phyloP scores from a whole-genome alignment of 331 rosid genomes.

The Malus hybrid region DNA sequence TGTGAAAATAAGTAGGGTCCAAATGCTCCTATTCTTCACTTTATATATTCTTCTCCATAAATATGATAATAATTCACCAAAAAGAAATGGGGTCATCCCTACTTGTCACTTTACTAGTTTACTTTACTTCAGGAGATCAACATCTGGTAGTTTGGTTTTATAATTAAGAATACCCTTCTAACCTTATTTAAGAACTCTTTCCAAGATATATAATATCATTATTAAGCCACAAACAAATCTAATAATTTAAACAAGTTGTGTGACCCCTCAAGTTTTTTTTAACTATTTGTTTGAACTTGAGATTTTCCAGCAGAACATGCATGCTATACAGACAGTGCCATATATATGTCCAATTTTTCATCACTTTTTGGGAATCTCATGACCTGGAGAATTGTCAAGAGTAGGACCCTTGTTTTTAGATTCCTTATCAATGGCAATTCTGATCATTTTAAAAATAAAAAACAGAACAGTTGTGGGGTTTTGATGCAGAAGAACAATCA shows the following conservation, averaged over 20 bases:
- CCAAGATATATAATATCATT: too few relatives aligned
- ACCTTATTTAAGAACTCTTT: not conserved
- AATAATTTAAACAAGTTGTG: too few relatives aligned
- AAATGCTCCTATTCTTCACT: too few relatives aligned
- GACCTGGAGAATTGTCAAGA: not conserved
- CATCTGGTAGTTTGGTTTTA: not conserved
- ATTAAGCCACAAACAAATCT: not conserved
- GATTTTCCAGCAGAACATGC: too few relatives aligned
- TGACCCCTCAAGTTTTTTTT: not conserved
- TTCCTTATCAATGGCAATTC: not conserved
- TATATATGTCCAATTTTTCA: not conserved
- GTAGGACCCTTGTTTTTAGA: not conserved
- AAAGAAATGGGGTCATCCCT: not conserved
- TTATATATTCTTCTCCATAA: too few relatives aligned
- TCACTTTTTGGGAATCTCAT: not conserved
- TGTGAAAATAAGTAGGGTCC: too few relatives aligned
- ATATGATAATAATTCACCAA: too few relatives aligned
- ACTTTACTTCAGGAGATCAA: not conserved
- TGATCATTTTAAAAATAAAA: not conserved
- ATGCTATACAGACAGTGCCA: too few relatives aligned
- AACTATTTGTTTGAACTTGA: not conserved
- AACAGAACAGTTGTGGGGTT: too few relatives aligned
- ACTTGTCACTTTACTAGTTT: not conserved
- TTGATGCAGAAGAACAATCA: too few relatives aligned
- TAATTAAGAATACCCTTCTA: not conserved